These are phyloP conservation scores for Glutinoglossum americanum DNA, from an alignment of 495 filamentous ascomycete genomes.

Conservation along the genomic window DNA sequence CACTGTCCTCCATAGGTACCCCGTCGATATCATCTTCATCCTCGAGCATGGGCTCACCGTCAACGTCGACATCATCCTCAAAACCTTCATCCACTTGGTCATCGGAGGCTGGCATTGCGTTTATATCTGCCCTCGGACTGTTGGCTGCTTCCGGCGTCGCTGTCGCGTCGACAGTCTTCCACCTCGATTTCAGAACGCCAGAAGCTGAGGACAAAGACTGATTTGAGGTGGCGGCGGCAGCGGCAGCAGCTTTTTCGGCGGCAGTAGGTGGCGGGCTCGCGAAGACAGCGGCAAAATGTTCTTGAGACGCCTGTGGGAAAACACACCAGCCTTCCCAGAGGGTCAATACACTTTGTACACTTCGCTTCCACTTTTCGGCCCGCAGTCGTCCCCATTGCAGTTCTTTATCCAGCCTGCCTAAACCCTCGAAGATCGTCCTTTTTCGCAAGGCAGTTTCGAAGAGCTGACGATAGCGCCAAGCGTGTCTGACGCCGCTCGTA, in stretches of 20 bases:
- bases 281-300: conserved; percentile 51
- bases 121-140: conserved; percentile 10
- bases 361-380: conserved; percentile 79
- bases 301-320: conserved; percentile 55
- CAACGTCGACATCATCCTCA: conserved; percentile 20
- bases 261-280: conserved; percentile 42
- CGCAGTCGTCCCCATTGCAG: conserved; percentile 64
- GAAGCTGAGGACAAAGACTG: conserved; percentile 1
- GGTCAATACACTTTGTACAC: conserved; percentile 45
- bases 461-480: conserved; percentile 75
- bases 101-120: background rate
- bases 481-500: conserved; percentile 62
- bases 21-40: conserved; percentile 22
- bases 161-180: conserved; percentile 46
- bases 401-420: conserved; percentile 58
- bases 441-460: conserved; percentile 57
- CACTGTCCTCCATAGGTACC: conserved; percentile 24
- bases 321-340: conserved; percentile 84
- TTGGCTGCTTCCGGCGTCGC: conserved; percentile 18
- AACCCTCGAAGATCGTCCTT: conserved; percentile 53
- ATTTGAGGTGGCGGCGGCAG: conserved; percentile 10
- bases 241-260: conserved; percentile 8
- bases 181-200: conserved; percentile 34
- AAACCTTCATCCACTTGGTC: conserved; percentile 8
- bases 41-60: conserved; percentile 16